Conservation (phyloP, 2,329 filamentous ascomycete genomes). For the Sclerotinia sclerotiorum region DNA sequence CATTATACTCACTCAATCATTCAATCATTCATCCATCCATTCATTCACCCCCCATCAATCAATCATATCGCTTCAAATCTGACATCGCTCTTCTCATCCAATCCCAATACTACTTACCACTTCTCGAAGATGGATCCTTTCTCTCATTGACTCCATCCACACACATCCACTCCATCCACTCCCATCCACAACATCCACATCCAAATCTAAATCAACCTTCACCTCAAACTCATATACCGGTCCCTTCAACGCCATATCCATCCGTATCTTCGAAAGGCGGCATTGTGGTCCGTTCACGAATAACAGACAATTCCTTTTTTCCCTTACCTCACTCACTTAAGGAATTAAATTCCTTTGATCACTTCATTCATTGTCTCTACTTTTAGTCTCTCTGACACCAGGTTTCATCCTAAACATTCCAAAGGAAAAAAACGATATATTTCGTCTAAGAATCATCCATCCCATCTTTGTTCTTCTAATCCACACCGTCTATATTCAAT, state of each 20-base stretch:
- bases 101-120: not conserved
- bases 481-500: constrained; percentile 7
- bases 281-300: constrained; percentile 1
- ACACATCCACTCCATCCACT: not conserved
- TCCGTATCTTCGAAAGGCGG: not conserved
- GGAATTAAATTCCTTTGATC: constrained; percentile 13
- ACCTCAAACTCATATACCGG: not conserved
- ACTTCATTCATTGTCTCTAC: constrained; percentile 9
- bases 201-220: not conserved
- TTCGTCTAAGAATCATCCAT: constrained; percentile 7
- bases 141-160: not conserved
- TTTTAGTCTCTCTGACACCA: constrained; percentile 1
- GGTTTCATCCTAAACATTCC: constrained; percentile 12
- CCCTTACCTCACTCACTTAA: not conserved
- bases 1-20: not conserved
- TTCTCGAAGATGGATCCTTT: constrained; percentile 2
- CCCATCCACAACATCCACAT: not conserved
- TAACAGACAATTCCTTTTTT: constrained; percentile 5
- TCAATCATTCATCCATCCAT: not conserved
- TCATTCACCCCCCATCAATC: not conserved
- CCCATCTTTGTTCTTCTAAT: constrained; percentile 13
- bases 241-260: not conserved
- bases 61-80: not conserved
- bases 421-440: not conserved
- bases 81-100: too few species aligned